These are phyloP conservation scores for Rhodomyrtus psidioides DNA, from an alignment of 441 rosid genomes.

Conservation along the genomic window DNA sequence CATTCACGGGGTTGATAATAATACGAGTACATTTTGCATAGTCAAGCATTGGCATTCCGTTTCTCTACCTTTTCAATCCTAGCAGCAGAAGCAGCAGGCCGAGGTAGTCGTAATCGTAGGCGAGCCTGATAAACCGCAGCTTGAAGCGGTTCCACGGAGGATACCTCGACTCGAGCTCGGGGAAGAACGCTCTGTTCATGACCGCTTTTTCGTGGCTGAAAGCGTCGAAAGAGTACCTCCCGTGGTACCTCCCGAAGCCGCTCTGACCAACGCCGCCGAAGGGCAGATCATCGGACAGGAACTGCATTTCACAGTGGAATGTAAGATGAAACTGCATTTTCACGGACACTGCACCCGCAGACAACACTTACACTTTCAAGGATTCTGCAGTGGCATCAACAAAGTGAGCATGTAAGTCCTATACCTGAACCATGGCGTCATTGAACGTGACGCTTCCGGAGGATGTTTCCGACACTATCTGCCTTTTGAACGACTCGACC, in stretches of 20 bases:
- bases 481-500: constrained; percentile 51
- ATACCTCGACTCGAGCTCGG: constrained; percentile 63
- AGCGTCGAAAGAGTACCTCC: constrained; percentile 87
- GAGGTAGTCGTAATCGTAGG: constrained; percentile 45
- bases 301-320: constrained; percentile 25
- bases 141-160: constrained; percentile 85
- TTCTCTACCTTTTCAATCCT: constrained; percentile 33
- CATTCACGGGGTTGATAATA: neutral
- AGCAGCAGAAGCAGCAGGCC: constrained; percentile 40
- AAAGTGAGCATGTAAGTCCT: neutral
- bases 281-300: constrained; percentile 53
- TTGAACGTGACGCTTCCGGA: constrained; percentile 74
- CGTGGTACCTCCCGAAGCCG: constrained; percentile 86
- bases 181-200: constrained; percentile 42
- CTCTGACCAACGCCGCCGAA: constrained; percentile 88
- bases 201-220: constrained; percentile 86
- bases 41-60: neutral
- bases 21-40: neutral
- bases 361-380: neutral
- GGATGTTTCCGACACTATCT: constrained; percentile 55
- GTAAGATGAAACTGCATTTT: neutral
- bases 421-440: constrained; percentile 62
- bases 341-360: neutral
- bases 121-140: constrained; percentile 43
- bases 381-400: too few species aligned